A percentile compares a stretch with the other conserved stretches of the same genome.
Evolutionary conservation across 1,139 yeast species (phyloP).

Genomic region (Sugiyamaella grinbergsii): DNA sequence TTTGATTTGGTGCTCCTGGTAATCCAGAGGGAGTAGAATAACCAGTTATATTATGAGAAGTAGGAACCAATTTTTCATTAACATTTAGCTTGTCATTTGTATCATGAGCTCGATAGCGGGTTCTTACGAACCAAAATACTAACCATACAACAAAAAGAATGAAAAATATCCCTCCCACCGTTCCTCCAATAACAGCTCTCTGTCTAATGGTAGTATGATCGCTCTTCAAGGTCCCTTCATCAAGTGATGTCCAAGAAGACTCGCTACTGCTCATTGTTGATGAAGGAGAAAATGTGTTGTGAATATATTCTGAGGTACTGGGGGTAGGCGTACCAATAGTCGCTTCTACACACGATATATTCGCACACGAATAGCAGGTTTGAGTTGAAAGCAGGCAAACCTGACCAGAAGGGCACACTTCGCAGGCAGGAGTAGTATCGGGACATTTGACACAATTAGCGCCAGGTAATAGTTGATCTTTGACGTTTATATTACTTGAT

Average conservation of each 20-base stretch:
- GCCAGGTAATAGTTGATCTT: constrained; percentile 8
- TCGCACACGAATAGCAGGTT: constrained; percentile 25
- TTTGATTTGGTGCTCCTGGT: not conserved
- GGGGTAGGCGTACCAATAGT: constrained; percentile 3
- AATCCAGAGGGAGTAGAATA: constrained; percentile 4
- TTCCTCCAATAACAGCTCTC: constrained; percentile 26
- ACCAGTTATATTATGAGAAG: not conserved
- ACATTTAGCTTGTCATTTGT: not conserved
- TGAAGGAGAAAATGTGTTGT: constrained; percentile 12
- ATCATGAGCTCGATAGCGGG: not conserved
- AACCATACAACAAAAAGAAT: constrained; percentile 20
- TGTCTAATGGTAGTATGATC: constrained; percentile 12
- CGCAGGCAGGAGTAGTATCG: constrained; percentile 22
- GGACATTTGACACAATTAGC: constrained; percentile 21
- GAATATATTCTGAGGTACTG: not conserved
- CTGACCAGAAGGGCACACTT: constrained; percentile 21
- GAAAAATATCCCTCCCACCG: constrained; percentile 26
- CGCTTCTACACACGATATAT: constrained; percentile 21
- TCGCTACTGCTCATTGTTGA: constrained; percentile 2
- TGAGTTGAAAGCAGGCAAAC: constrained; percentile 24
- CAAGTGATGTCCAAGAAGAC: constrained; percentile 14
- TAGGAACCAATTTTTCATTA: not conserved
- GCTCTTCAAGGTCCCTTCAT: constrained; percentile 1
- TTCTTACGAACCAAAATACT: constrained; percentile 13
- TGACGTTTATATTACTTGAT: not conserved